phyloP scores from a whole-genome alignment of 805 yeast species.

The Metschnikowia proteae region DNA sequence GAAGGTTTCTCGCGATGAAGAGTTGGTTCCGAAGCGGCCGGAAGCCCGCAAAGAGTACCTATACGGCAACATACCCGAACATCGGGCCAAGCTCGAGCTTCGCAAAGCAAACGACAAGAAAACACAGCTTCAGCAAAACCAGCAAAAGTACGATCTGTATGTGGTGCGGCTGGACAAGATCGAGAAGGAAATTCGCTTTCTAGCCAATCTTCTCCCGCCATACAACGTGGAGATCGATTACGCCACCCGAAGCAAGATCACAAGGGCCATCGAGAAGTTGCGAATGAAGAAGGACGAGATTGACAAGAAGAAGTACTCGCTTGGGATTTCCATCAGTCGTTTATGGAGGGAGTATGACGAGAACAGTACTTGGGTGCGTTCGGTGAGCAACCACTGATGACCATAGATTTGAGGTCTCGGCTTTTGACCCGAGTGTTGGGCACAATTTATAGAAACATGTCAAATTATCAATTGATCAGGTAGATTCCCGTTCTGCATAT shows the following conservation, averaged over 20 bases:
- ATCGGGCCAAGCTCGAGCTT: conserved; percentile 10
- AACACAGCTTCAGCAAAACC: conserved; percentile 18
- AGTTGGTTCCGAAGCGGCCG: background rate
- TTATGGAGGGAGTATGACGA: conserved; percentile 43
- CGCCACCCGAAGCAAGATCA: conserved; percentile 37
- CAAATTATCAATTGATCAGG: background rate
- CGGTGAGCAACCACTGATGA: conserved; percentile 19
- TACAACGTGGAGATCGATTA: conserved; percentile 43
- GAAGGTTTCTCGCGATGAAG: conserved; percentile 17
- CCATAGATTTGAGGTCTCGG: background rate
- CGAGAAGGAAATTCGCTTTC: conserved; percentile 37
- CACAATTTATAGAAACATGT: background rate
- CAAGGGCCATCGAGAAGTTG: conserved; percentile 38
- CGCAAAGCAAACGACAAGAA: conserved; percentile 11
- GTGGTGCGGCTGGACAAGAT: conserved; percentile 32
- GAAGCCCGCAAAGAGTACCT: conserved; percentile 6
- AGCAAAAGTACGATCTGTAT: conserved; percentile 35
- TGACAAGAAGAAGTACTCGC: conserved; percentile 37
- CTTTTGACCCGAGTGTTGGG: background rate
- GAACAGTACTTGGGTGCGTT: conserved; percentile 41
- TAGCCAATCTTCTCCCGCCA: conserved; percentile 40
- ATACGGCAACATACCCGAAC: conserved; percentile 20
- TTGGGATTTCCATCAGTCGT: conserved; percentile 41
- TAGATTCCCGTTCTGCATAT: too few relatives aligned
- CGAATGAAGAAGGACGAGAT: conserved; percentile 39